Base-by-base conservation (phyloP, 352 stramenopile species). In the Pythium myriotylum region DNA sequence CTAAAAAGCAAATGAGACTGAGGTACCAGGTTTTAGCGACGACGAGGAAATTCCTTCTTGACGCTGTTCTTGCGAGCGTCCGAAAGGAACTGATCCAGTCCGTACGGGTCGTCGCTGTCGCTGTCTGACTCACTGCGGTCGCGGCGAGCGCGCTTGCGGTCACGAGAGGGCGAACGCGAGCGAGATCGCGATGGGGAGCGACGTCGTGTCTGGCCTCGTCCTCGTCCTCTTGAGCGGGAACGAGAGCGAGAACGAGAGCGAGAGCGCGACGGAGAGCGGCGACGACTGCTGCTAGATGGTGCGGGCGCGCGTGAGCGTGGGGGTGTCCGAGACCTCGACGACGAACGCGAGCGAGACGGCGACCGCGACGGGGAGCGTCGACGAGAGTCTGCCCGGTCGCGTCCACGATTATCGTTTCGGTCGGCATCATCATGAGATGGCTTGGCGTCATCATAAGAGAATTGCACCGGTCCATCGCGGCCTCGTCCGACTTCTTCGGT, bases 401-500 rank as follows among this genome's bases (percentile, higher is more conserved):
- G 40, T 22, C 50, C 49, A 42, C 17, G 42, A 46, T 50, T 63
- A 74, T 24, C 54, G 27, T 26, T 48, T 50, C 46, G 40, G 32
- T 62, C 57, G 45, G 77, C 67, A 4, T 84, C 74, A 2, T 85
- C 69, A 17, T 69, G 67, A 7, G 46, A 46, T 17, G 41, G 37
- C 59, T 78, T 75, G 4, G 68, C 37, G 8, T 80, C 72, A 33
- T 88, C 82, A 54, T 89, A 89, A 19, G 90, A 88, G 50, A 96
- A 97, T 65, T 97, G 89, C 22, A 97, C 89, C 0, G 89, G 89
- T 24, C 83, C 86, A 55, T 92, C 77, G 13, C 89, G 83, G 19
- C 62, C 57, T 20, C 68, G 70, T 5, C 73, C 77, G 16, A 86
- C 75, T 55, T 85, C 73, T 39, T 94, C 81, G 13, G 85, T 92